Base-by-base conservation (phyloP, 257 asterid genomes). In the Solanum commersonii region DNA sequence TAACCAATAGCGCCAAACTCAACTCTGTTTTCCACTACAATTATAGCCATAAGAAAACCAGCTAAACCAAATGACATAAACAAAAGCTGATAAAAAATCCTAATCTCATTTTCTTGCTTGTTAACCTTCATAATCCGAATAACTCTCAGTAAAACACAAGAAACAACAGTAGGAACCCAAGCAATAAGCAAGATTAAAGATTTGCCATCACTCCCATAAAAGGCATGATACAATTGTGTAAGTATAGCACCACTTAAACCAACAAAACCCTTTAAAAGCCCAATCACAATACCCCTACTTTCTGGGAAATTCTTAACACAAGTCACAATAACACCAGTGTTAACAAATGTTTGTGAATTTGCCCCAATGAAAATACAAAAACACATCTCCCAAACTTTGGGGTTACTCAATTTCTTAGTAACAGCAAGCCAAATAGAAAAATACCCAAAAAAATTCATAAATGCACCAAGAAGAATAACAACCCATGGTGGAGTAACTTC, bases 231-330 rank as follows among this genome's bases (percentile, higher is more conserved):
- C 0, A 94, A 68, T 82, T 95, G 98, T 4, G 98, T 91, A 63
- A 94, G 88, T 5, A 94, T 94, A 0, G 98, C 96, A 6, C 96
- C 98, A 78, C 98, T 93, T 33, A 94, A 85, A 3, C 96, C 98
- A 10, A 91, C 94, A 85, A 90, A 94, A 0, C 98, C 98, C 88
- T 94, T 94, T 3, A 94, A 42, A 1, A 94, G 70, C 0, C 95
- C 98, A 3, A 94, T 60, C 0, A 94, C 94, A 23, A 91, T 89
- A 2, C 96, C 98, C 12, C 96, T 84, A 67, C 96, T 93, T 86
- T 91, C 93, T 0, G 96, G 96, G 92, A 94, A 94, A 70, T 92
- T 94, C 90, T 92, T 93, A 1, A 94, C 98, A 79, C 98, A 94
- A 5, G 95, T 91, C 22, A 93, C 95, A 8, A 94, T 22, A 2